phyloP scores from a whole-genome alignment of 345 rosid genomes.

The Chamaenerion angustifolium region DNA sequence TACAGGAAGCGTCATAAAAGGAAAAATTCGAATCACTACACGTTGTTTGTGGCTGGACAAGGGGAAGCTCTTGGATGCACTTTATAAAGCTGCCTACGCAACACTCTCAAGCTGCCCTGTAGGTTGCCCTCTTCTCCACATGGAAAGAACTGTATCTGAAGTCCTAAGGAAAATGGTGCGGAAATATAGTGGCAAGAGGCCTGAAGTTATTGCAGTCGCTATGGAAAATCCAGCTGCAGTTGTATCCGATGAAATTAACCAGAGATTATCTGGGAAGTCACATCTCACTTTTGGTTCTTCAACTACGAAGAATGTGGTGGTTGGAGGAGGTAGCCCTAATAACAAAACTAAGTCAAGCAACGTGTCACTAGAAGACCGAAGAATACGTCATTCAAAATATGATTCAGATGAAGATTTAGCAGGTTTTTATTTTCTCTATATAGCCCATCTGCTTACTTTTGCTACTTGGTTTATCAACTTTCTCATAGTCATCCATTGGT shows the following conservation, averaged over 20 bases:
- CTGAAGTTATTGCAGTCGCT: conserved; percentile 83
- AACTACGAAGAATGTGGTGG: conserved; percentile 38
- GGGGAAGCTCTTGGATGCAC: conserved; percentile 84
- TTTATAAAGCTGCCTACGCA: conserved; percentile 87
- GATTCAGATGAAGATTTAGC: conserved; percentile 15
- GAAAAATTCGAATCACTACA: conserved; percentile 85
- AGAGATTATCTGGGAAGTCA: conserved; percentile 51
- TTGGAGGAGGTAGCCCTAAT: conserved; percentile 10
- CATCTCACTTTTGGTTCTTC: conserved; percentile 39
- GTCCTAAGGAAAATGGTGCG: conserved; percentile 83
- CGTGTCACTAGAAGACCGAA: conserved; percentile 16
- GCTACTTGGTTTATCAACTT: too few species aligned
- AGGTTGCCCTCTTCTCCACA: conserved; percentile 69
- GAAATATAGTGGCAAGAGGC: conserved; percentile 89
- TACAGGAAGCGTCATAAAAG: conserved; percentile 47
- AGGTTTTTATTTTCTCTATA: conserved; percentile 23
- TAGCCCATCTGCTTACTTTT: not conserved
- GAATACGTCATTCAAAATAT: conserved; percentile 11
- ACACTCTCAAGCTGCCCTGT: conserved; percentile 84
- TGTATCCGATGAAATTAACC: conserved; percentile 53
- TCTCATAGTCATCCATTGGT: too few species aligned
- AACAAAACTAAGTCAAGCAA: conserved; percentile 23
- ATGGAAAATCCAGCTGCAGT: conserved; percentile 68
- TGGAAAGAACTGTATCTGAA: conserved; percentile 85
- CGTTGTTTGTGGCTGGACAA: conserved; percentile 98